Percentiles rank a stretch among this genome's conserved stretches.
Evolutionary conservation across 345 rosid genomes (phyloP).

Genomic region (Linum lewisii): DNA sequence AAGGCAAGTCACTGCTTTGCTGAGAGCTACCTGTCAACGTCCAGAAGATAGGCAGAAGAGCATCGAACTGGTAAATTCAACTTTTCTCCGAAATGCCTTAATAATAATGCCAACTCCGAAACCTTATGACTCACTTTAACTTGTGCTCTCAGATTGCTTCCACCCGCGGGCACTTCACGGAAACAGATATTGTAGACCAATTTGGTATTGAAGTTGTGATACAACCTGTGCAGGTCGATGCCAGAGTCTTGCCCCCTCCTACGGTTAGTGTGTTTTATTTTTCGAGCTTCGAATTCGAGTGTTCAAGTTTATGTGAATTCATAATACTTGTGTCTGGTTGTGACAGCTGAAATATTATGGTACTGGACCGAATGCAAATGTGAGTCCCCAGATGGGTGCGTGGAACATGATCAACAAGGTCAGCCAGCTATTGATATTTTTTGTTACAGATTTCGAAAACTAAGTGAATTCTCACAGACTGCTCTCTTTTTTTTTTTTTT

Average conservation of each 20-base stretch:
- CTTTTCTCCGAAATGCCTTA: neutral
- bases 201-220: constrained; percentile 49
- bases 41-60: constrained; percentile 29
- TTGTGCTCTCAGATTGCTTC: constrained; percentile 32
- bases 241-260: constrained; percentile 67
- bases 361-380: constrained; percentile 35
- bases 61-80: neutral
- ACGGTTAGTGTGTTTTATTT: constrained; percentile 39
- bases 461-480: no score
- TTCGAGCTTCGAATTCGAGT: no score
- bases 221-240: constrained; percentile 34
- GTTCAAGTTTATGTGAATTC: no score
- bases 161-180: constrained; percentile 9
- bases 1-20: constrained; percentile 42
- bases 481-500: neutral
- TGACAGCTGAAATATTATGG: constrained; percentile 72
- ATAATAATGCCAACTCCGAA: no score
- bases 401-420: constrained; percentile 90
- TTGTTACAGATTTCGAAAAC: neutral
- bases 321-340: no score
- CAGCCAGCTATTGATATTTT: neutral
- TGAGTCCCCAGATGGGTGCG: constrained; percentile 43
- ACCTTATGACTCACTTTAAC: no score
- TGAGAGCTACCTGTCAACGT: constrained; percentile 70
- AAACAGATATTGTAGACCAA: constrained; percentile 21